These are phyloP conservation scores for Globisporangium solare DNA, from an alignment of 352 stramenopile species.

Conservation along the genomic window DNA sequence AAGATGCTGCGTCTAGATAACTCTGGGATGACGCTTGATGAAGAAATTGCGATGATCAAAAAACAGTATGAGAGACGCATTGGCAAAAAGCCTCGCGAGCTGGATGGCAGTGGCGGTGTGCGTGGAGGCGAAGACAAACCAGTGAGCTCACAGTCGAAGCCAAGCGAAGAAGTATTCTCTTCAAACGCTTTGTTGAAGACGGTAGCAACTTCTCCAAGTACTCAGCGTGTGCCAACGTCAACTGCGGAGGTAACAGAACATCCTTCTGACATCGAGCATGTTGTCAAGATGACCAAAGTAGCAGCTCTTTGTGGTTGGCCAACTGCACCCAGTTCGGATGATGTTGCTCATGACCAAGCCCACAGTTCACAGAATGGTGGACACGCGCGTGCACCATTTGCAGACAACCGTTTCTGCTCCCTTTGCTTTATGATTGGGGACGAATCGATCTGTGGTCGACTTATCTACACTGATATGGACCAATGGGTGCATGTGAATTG, in stretches of 20 bases:
- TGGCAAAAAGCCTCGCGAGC: conserved; percentile 46
- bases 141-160: neutral
- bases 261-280: neutral
- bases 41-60: conserved; percentile 73
- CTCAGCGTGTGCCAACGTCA: neutral
- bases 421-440: conserved; percentile 85
- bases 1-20: conserved; percentile 34
- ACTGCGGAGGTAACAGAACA: neutral
- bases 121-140: neutral
- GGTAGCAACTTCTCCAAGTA: neutral
- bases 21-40: conserved; percentile 42
- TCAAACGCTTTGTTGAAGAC: conserved; percentile 1
- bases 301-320: conserved; percentile 43
- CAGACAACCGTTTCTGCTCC: conserved; percentile 71
- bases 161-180: neutral
- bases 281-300: conserved; percentile 33
- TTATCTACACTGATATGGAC: conserved; percentile 79
- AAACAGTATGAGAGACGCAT: conserved; percentile 70
- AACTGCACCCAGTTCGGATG: neutral
- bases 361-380: neutral
- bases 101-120: neutral
- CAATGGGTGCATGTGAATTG: conserved; percentile 92
- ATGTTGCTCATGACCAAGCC: neutral
- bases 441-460: conserved; percentile 55
- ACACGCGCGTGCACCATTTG: conserved; percentile 15